Conservation (phyloP, 345 rosid genomes). For the Citropsis articulata region DNA sequence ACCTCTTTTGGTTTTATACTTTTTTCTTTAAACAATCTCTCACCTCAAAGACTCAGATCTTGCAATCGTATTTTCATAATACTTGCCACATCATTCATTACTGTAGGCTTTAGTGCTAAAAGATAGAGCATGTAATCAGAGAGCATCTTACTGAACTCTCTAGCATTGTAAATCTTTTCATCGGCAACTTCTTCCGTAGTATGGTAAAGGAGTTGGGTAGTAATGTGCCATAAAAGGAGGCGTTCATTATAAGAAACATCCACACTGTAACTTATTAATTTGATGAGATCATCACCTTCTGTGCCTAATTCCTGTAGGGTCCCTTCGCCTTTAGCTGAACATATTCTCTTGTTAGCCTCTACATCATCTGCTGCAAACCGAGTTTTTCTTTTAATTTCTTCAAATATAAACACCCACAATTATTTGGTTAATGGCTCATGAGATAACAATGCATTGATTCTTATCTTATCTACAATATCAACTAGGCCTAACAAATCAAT, state of each 20-base stretch:
- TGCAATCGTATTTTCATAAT: conserved; percentile 44
- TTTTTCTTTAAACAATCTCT: conserved; percentile 33
- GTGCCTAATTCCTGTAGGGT: conserved; percentile 37
- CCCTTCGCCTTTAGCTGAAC: conserved; percentile 56
- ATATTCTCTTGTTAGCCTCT: conserved; percentile 29
- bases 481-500: not conserved
- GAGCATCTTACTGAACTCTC: too few species aligned
- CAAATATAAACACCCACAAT: not conserved
- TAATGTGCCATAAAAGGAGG: conserved; percentile 64
- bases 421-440: not conserved
- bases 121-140: conserved; percentile 66
- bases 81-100: conserved; percentile 52
- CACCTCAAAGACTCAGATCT: conserved; percentile 47
- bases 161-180: too few species aligned
- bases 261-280: too few species aligned
- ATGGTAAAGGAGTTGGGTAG: too few species aligned
- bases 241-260: too few species aligned
- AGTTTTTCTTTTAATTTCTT: not conserved
- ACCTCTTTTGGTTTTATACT: not conserved
- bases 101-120: conserved; percentile 40
- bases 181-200: too few species aligned
- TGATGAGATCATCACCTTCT: too few species aligned
- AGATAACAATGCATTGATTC: not conserved
- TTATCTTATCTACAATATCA: not conserved
- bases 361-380: too few species aligned